Base-by-base conservation (phyloP, 2,329 filamentous ascomycete genomes). In the Apiospora saccharicola region DNA sequence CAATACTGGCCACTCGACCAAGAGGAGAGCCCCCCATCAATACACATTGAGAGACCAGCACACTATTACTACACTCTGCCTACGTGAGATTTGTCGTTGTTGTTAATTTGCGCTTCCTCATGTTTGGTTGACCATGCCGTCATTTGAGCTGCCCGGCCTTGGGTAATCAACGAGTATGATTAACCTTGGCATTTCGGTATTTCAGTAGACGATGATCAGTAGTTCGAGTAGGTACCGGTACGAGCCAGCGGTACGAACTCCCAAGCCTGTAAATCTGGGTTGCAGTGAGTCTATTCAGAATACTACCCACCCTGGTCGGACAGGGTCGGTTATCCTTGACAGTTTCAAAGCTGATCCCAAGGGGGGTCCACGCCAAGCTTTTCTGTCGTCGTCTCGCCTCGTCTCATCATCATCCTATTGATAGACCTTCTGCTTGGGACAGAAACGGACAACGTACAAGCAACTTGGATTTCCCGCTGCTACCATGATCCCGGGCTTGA, bases 311-410 rank as follows among this genome's bases (percentile, higher is more conserved):
- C 30, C 57, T 64, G 57, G 57, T 41, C 34, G 57, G 34, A 37
- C 26, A 57, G 26, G 51, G 51, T 34, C 51, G 26, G 51, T 26
- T 61, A 61, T 61, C 53, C 53, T 61, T 61, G 53, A 61, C 57
- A 41, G 57, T 64, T 64, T 64, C 57, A 64, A 37, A 64, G 19
- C 57, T 41, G 57, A 64, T 64, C 57, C 57, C 34, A 64, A 64
- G 34, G 22, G n/a, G 34, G 34, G 41, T 64, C 41, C 24, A 46
- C 26, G 67, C 67, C 67, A 68, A 68, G 67, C 67, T 68, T 68
- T 68, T 13, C 43, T 68, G 67, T 68, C 67, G 67, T n/a, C 26
- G 67, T 68, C 67, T 68, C 67, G 67, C 46, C 67, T 68, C 67
- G 44, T 68, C 67, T 68, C 44, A 68, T 64, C 57, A 64, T 37